phyloP scores from a whole-genome alignment of 768 basidiomycete species.

The Symmetrospora coprosmae region DNA sequence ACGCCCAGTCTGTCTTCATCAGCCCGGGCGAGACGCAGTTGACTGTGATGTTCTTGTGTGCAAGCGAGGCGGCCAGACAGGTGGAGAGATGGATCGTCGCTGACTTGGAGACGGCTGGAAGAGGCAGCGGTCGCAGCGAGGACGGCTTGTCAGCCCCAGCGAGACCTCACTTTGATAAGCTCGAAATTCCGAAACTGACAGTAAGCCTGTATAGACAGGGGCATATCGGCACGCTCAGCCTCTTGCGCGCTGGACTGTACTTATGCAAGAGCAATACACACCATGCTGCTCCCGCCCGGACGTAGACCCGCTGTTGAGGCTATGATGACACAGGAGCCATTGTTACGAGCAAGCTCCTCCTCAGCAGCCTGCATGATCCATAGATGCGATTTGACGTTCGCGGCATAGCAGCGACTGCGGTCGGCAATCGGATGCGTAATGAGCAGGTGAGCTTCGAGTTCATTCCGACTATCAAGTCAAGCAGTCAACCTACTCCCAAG shows the following conservation, averaged over 20 bases:
- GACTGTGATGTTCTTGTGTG: not conserved
- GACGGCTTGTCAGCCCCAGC: too few relatives aligned
- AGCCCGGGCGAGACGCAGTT: conserved; percentile 5
- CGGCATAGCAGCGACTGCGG: not conserved
- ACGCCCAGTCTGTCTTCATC: conserved; percentile 5
- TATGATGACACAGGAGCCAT: not conserved
- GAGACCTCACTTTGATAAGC: too few relatives aligned
- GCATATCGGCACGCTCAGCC: not conserved
- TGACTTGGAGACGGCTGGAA: conserved; percentile 2
- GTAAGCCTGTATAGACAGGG: not conserved
- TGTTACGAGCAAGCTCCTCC: not conserved
- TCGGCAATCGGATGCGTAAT: too few relatives aligned
- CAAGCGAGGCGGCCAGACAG: conserved; percentile 1
- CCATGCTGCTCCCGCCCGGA: conserved; percentile 11
- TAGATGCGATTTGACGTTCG: conserved; percentile 1
- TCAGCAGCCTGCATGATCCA: conserved; percentile 13
- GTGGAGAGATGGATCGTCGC: conserved; percentile 1
- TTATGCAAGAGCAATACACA: too few relatives aligned
- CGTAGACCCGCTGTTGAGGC: conserved; percentile 1
- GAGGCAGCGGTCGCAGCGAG: too few relatives aligned
- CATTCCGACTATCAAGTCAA: not conserved
- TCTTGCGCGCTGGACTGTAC: too few relatives aligned
- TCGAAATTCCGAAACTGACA: too few relatives aligned
- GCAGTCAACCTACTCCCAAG: not conserved
- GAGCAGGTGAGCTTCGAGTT: too few relatives aligned